Percentiles rank a stretch among this genome's conserved stretches.
phyloP scores from a whole-genome alignment of 2,329 filamentous ascomycete genomes.

The Claviceps spartinae region DNA sequence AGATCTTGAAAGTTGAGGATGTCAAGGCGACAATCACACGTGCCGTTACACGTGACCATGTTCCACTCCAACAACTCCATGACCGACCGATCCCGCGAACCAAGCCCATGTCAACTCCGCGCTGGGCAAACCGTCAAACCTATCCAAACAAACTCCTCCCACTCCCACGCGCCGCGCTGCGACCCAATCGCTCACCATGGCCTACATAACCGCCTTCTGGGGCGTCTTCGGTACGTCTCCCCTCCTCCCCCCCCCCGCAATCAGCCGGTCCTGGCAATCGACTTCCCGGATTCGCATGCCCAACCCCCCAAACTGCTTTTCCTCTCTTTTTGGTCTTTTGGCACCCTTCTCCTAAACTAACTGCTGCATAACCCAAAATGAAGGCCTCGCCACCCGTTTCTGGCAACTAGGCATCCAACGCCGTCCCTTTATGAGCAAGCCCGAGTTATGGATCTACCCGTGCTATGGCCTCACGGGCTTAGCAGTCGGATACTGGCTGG shows the following conservation, averaged over 20 bases:
- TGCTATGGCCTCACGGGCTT: conserved; percentile 70
- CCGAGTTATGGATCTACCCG: conserved; percentile 83
- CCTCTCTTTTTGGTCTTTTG: background rate
- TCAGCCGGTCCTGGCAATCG: too few relatives aligned
- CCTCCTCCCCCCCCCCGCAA: background rate
- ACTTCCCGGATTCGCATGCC: background rate
- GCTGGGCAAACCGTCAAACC: background rate
- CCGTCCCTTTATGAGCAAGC: conserved; percentile 79
- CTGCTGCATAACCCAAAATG: background rate
- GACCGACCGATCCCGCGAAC: background rate
- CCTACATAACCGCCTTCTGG: conserved; percentile 65
- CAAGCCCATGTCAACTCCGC: background rate
- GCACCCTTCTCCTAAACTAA: background rate
- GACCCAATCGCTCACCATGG: conserved; percentile 32
- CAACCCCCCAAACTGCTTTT: background rate
- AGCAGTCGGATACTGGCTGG: conserved; percentile 93
- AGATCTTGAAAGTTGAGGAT: background rate
- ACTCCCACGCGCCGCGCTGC: background rate
- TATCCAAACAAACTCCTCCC: background rate
- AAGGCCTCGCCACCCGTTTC: conserved; percentile 81
- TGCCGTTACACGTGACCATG: background rate
- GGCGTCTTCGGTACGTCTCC: conserved; percentile 69
- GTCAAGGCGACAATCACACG: background rate
- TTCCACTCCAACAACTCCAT: background rate
- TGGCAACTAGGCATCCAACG: conserved; percentile 99